phyloP scores from a whole-genome alignment of 1,284 basidiomycete species.

The Papiliotrema fonsecae region DNA sequence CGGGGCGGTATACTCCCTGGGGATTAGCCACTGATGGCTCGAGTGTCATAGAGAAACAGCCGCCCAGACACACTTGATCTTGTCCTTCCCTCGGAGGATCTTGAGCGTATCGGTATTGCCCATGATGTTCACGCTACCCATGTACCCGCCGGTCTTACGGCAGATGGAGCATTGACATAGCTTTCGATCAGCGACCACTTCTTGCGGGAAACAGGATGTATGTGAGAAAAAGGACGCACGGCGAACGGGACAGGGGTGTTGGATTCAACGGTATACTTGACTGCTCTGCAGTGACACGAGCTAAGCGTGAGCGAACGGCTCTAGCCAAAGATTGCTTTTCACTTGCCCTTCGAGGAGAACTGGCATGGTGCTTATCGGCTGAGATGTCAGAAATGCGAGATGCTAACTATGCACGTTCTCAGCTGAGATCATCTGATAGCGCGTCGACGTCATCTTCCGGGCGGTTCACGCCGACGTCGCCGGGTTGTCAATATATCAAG shows the following conservation, averaged over 20 bases:
- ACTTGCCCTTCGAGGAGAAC: conserved; percentile 38
- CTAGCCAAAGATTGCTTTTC: too few species aligned
- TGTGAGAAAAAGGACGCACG: conserved; percentile 11
- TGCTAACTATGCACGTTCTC: too few species aligned
- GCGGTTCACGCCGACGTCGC: too few species aligned
- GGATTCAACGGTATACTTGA: conserved; percentile 44
- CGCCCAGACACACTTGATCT: conserved; percentile 41
- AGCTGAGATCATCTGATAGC: too few species aligned
- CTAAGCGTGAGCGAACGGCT: conserved; percentile 22
- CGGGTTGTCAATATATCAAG: too few species aligned
- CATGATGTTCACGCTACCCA: conserved; percentile 47
- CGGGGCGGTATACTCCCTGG: conserved; percentile 37
- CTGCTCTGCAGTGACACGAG: conserved; percentile 44
- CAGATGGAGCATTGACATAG: conserved; percentile 47
- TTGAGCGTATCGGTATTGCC: conserved; percentile 43
- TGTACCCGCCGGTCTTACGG: conserved; percentile 46
- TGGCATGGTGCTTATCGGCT: conserved; percentile 41
- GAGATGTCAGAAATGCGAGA: too few species aligned
- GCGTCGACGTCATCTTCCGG: too few species aligned
- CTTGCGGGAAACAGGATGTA: too few species aligned
- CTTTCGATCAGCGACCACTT: conserved; percentile 6
- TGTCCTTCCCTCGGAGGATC: conserved; percentile 40
- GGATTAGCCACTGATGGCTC: not conserved
- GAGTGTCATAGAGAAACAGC: not conserved
- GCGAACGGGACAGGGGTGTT: conserved; percentile 47